A percentile compares a stretch with the other conserved stretches of the same genome.
phyloP scores from a whole-genome alignment of 2,329 filamentous ascomycete species.

The Fusarium azukiicola region DNA sequence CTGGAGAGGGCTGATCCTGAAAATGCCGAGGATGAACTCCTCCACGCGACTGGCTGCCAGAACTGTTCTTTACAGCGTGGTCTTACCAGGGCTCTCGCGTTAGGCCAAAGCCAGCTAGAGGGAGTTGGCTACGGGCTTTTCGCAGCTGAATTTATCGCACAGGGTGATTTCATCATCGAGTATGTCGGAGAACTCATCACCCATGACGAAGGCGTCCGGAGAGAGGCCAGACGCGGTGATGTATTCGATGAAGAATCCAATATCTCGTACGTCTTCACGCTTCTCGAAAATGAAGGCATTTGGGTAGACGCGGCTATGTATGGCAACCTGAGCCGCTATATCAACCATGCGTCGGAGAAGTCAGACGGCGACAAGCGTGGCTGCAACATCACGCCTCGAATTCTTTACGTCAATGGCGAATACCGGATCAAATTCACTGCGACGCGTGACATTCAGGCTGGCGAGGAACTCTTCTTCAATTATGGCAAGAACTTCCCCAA shows the following conservation, averaged over 20 bases:
- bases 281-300: slow-evolving; percentile 79
- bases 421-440: slow-evolving; percentile 89
- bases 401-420: slow-evolving; percentile 87
- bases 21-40: slow-evolving; percentile 79
- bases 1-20: slow-evolving; percentile 83
- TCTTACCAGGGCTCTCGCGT: slow-evolving; percentile 81
- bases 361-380: slow-evolving; percentile 66
- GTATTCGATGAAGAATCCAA: slow-evolving; percentile 80
- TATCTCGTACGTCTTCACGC: slow-evolving; percentile 82
- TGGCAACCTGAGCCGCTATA: slow-evolving; percentile 91
- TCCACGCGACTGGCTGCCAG: slow-evolving; percentile 81
- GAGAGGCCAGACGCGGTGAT: slow-evolving; percentile 80
- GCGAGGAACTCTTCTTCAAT: slow-evolving; percentile 91
- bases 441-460: slow-evolving; percentile 81
- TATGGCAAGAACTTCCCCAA: slow-evolving; percentile 87
- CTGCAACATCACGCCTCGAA: slow-evolving; percentile 82
- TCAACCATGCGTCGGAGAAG: slow-evolving; percentile 85
- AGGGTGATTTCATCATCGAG: slow-evolving; percentile 89
- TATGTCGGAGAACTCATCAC: slow-evolving; percentile 90
- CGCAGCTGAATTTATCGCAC: slow-evolving; percentile 82
- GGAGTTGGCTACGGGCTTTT: slow-evolving; percentile 88
- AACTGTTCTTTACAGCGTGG: slow-evolving; percentile 88
- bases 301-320: slow-evolving; percentile 88
- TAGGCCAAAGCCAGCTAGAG: slow-evolving; percentile 85
- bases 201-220: slow-evolving; percentile 84